Evolutionary conservation across 1,139 yeast genomes (phyloP), one percentile per base, ranked within the genome.

Genomic region (Geotrichum histeridarum): DNA sequence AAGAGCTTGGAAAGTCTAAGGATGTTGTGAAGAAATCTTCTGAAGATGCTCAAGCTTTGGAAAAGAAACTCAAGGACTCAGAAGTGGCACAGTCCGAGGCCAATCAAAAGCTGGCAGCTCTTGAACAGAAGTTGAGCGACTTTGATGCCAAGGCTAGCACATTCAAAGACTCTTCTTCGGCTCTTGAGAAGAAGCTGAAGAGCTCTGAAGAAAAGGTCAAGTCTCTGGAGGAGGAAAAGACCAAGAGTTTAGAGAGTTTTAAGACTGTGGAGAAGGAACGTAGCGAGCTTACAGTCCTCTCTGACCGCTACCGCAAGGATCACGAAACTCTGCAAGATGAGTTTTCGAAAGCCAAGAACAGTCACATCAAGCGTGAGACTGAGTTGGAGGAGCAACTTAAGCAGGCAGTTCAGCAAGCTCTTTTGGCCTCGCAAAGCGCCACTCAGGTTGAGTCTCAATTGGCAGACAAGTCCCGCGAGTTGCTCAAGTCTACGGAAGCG

Each of bases 121-220:
- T 45, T 27, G 30, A 45, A 31, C 46, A 12, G 12, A 17, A 45
- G 30, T 15, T 45, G 4, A 14, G 12, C 12, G 35, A 41, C 37
- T 32, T 31, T 31, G 15, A 46, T 15, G 35, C 47, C 8, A 22
- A 22, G 27, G 27, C 27, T 5, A 22, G 27, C 27, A 22, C 27
- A 14, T 37, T 17, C 15, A 17, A 37, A 37, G 15, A 17, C 8
- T 37, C 48, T 45, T 12, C 33, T 18, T 8, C 42, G 2, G 37
- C 41, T 31, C 18, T 44, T 11, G 42, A 42, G n/a, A 30, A 38
- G n/a, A 48, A 42, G 8, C 17, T 48, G 18, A 35, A 42, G n/a
- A 33, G n/a, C n/a, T 15, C 36, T 30, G 46, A 45, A 37, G 43
- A 14, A 7, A 32, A 33, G 47, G 75, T 81, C 33, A 14, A 18